A percentile compares a stretch with the other conserved stretches of the same genome.
phyloP scores from a whole-genome alignment of 1,284 basidiomycete species.

The Cryptococcus amylolentus region DNA sequence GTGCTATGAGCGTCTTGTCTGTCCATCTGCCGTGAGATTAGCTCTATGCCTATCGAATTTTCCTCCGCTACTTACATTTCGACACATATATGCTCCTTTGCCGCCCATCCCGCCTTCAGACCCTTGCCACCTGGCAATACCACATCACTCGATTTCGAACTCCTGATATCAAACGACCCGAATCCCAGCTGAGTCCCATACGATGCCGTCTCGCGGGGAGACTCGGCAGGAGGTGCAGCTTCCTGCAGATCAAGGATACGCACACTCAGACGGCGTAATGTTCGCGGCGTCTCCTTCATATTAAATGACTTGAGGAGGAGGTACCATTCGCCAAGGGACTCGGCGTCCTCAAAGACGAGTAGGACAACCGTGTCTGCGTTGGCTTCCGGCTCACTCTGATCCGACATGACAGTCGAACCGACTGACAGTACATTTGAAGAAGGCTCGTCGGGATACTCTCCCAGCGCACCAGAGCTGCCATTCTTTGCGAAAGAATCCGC shows the following conservation, averaged over 20 bases:
- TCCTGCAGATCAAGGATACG: constrained; percentile 28
- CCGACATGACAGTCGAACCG: background rate
- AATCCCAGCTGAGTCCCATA: background rate
- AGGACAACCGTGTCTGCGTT: background rate
- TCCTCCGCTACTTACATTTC: constrained; percentile 21
- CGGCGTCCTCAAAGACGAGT: constrained; percentile 1
- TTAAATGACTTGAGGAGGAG: constrained; percentile 6
- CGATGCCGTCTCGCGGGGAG: background rate
- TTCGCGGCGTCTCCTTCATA: background rate
- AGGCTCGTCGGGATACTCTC: background rate
- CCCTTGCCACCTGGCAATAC: background rate
- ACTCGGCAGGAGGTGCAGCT: background rate
- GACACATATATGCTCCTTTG: constrained; percentile 18
- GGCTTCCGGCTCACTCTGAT: background rate
- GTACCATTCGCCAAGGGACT: constrained; percentile 7
- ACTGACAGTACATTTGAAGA: background rate
- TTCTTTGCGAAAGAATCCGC: background rate
- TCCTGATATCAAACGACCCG: constrained; percentile 3
- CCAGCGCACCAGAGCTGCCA: background rate
- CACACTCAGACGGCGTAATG: constrained; percentile 23
- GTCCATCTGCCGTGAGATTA: constrained; percentile 10
- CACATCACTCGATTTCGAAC: constrained; percentile 5
- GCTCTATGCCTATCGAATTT: background rate
- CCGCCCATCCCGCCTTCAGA: constrained; percentile 21
- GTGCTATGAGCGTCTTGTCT: constrained; percentile 19